phyloP scores from a whole-genome alignment of 1,284 basidiomycete genomes.

The Austropuccinia psidii region DNA sequence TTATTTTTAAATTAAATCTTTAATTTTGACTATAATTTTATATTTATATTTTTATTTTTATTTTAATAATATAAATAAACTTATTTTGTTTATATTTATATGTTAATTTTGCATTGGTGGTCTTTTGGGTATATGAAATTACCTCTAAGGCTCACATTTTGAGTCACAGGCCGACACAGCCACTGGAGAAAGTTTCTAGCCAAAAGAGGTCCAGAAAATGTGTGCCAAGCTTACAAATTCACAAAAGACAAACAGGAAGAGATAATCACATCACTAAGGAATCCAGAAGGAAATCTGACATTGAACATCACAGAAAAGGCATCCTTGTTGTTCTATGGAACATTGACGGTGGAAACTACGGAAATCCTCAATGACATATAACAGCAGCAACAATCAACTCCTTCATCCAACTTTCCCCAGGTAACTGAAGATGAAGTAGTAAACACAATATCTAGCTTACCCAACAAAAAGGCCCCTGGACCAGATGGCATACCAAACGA shows the following conservation, averaged over 20 bases:
- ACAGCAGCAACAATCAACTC: neutral
- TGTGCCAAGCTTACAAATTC: neutral
- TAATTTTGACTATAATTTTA: too few species aligned
- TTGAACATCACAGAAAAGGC: neutral
- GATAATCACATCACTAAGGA: neutral
- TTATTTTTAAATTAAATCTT: too few species aligned
- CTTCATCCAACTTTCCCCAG: too few species aligned
- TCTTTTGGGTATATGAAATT: too few species aligned
- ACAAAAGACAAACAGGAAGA: neutral
- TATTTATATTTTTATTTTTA: too few species aligned
- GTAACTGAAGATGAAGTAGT: neutral
- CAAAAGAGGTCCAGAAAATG: too few species aligned
- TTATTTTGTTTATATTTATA: too few species aligned
- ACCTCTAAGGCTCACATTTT: too few species aligned
- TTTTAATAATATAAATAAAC: too few species aligned
- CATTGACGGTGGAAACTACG: neutral
- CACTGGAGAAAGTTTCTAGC: too few species aligned
- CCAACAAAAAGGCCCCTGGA: conserved; percentile 9
- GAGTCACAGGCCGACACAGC: too few species aligned
- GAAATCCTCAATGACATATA: neutral
- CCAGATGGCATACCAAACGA: conserved; percentile 1
- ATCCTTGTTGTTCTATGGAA: neutral
- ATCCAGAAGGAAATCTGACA: neutral
- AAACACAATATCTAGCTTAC: neutral
- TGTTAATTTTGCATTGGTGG: too few species aligned